A percentile compares a stretch with the other conserved stretches of the same genome.
phyloP scores from a whole-genome alignment of 2,329 filamentous ascomycete species.

The Nothophaeocryptopus gaeumannii region DNA sequence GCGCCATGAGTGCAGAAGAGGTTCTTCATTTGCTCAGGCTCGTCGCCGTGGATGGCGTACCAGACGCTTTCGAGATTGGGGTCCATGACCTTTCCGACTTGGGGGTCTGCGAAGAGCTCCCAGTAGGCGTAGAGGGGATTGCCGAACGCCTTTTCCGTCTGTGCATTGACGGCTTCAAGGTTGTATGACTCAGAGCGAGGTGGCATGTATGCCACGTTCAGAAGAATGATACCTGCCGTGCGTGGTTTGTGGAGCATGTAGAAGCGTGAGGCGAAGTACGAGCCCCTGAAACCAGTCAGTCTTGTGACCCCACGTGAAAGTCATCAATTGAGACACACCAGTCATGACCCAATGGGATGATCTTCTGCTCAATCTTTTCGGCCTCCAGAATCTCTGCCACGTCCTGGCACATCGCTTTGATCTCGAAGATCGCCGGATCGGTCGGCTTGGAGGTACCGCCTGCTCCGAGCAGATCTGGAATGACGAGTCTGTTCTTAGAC shows the following conservation, averaged over 20 bases:
- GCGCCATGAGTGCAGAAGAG: slow-evolving; percentile 40
- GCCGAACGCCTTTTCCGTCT: slow-evolving; percentile 37
- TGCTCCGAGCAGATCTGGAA: slow-evolving; percentile 41
- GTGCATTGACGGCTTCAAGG: slow-evolving; percentile 36
- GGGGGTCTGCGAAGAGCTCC: slow-evolving; percentile 31
- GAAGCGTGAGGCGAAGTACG: slow-evolving; percentile 40
- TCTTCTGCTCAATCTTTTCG: slow-evolving; percentile 30
- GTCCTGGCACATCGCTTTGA: slow-evolving; percentile 38
- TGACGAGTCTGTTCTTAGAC: slow-evolving; percentile 40
- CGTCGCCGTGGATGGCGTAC: slow-evolving; percentile 26
- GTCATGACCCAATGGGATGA: slow-evolving; percentile 26
- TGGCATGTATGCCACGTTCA: slow-evolving; percentile 45
- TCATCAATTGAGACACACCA: slow-evolving; percentile 4
- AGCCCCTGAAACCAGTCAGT: slow-evolving; percentile 31
- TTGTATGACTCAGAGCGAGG: slow-evolving; percentile 38
- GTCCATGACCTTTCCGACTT: slow-evolving; percentile 39
- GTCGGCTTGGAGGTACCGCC: slow-evolving; percentile 43
- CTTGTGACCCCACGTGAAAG: too few species aligned
- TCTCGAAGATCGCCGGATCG: slow-evolving; percentile 38
- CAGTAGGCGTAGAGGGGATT: slow-evolving; percentile 45
- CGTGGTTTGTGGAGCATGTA: slow-evolving; percentile 43
- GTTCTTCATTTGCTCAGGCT: slow-evolving; percentile 29
- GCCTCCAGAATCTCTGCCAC: slow-evolving; percentile 42
- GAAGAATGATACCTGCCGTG: slow-evolving; percentile 41
- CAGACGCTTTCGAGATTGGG: slow-evolving; percentile 21